These are phyloP conservation scores for Aspergillus hiratsukae DNA, from an alignment of 2,329 filamentous ascomycete genomes.

Conservation along the genomic window DNA sequence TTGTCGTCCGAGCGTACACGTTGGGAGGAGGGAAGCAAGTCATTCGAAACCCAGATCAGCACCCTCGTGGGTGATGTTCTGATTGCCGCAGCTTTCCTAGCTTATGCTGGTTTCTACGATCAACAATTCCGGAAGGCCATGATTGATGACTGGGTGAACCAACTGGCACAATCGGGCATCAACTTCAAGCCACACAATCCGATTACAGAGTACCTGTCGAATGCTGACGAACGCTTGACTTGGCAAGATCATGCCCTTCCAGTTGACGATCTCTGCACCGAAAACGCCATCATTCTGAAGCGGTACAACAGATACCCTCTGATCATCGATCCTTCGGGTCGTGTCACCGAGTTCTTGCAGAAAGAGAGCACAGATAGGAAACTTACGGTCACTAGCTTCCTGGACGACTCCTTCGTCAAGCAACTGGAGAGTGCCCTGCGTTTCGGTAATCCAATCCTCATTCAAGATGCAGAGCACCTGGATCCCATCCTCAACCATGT, in stretches of 20 bases:
- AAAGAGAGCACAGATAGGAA: conserved; percentile 91
- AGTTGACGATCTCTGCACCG: conserved; percentile 95
- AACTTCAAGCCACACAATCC: conserved; percentile 91
- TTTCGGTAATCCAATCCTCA: conserved; percentile 97
- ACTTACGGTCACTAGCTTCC: conserved; percentile 93
- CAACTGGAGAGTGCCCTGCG: conserved; percentile 94
- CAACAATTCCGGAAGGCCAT: conserved; percentile 97
- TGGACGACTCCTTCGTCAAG: conserved; percentile 97
- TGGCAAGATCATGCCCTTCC: conserved; percentile 95
- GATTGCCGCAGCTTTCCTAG: conserved; percentile 93
- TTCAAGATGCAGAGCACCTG: conserved; percentile 95
- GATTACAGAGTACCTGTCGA: conserved; percentile 92
- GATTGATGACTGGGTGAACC: conserved; percentile 95
- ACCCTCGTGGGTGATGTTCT: conserved; percentile 94
- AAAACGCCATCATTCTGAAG: conserved; percentile 96
- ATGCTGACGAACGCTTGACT: conserved; percentile 85
- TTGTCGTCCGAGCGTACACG: conserved; percentile 86
- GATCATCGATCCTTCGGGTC: conserved; percentile 95
- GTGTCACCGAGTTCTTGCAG: conserved; percentile 90
- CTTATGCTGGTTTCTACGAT: conserved; percentile 94
- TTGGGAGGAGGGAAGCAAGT: conserved; percentile 97
- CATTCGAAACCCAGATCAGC: conserved; percentile 95
- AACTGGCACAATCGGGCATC: conserved; percentile 88
- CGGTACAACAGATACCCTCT: conserved; percentile 97
- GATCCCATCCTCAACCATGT: conserved; percentile 98